These are phyloP conservation scores for Kregervanrija fluxuum DNA, from an alignment of 805 yeast genomes.

Conservation along the genomic window DNA sequence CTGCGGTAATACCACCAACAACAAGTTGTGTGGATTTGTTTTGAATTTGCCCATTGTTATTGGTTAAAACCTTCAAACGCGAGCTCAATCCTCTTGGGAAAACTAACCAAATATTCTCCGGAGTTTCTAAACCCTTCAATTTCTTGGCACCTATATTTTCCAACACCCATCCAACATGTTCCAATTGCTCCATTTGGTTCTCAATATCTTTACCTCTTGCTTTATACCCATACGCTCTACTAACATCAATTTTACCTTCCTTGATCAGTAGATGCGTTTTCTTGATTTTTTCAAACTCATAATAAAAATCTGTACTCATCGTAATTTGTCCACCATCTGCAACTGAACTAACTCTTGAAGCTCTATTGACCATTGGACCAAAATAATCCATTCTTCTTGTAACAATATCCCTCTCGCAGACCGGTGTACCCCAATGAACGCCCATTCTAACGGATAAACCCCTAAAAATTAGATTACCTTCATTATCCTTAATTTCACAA, in stretches of 20 bases:
- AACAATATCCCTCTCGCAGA: slow-evolving; percentile 88
- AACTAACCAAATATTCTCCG: slow-evolving; percentile 74
- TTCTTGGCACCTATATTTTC: slow-evolving; percentile 78
- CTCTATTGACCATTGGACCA: slow-evolving; percentile 97
- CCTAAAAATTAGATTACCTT: slow-evolving; percentile 56
- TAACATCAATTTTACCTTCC: slow-evolving; percentile 23
- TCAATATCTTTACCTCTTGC: slow-evolving; percentile 39
- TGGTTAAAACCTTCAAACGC: slow-evolving; percentile 41
- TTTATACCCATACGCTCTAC: slow-evolving; percentile 37
- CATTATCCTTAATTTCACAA: slow-evolving; percentile 61
- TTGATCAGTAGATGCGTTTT: slow-evolving; percentile 37
- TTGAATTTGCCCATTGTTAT: slow-evolving; percentile 27
- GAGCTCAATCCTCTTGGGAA: slow-evolving; percentile 62
- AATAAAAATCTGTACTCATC: slow-evolving; percentile 71
- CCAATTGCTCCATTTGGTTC: slow-evolving; percentile 55
- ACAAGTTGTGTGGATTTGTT: slow-evolving; percentile 19
- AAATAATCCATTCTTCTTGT: slow-evolving; percentile 97
- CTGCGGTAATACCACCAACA: slow-evolving; percentile 25
- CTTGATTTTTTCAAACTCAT: slow-evolving; percentile 57
- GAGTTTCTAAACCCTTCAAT: slow-evolving; percentile 89
- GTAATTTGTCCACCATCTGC: slow-evolving; percentile 99
- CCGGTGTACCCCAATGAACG: slow-evolving; percentile 96
- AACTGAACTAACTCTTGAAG: slow-evolving; percentile 86
- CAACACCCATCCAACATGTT: slow-evolving; percentile 61
- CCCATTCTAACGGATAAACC: slow-evolving; percentile 98